A percentile compares a stretch with the other conserved stretches of the same genome.
These are phyloP conservation scores for Tetrapisispora namnaoensis DNA, from an alignment of 805 yeast species.

Conservation along the genomic window DNA sequence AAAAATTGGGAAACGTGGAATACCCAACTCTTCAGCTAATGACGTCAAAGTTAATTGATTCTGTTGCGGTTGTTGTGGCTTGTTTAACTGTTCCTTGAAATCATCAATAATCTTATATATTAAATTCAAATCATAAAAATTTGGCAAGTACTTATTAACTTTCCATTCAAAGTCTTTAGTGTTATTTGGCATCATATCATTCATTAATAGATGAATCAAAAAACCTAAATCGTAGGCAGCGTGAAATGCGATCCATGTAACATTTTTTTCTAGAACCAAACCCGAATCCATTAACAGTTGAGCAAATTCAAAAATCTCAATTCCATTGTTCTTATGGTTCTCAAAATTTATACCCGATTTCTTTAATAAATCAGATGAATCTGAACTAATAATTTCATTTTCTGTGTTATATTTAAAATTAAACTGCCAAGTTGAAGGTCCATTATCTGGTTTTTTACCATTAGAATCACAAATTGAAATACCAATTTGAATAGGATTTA, in stretches of 20 bases:
- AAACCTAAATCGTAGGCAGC: slow-evolving; percentile 94
- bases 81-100: slow-evolving; percentile 17
- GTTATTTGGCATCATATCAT: slow-evolving; percentile 67
- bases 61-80: slow-evolving; percentile 9
- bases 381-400: slow-evolving; percentile 78
- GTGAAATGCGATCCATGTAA: slow-evolving; percentile 88
- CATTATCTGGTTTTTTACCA: slow-evolving; percentile 59
- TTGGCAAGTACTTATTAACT: slow-evolving; percentile 67
- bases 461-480: slow-evolving; percentile 59
- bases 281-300: slow-evolving; percentile 83
- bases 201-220: slow-evolving; percentile 63
- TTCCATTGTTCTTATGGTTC: slow-evolving; percentile 65
- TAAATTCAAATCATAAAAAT: slow-evolving; percentile 69
- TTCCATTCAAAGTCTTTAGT: slow-evolving; percentile 70
- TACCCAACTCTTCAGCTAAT: slow-evolving; percentile 60
- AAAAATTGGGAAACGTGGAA: slow-evolving; percentile 48
- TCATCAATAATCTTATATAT: slow-evolving; percentile 30
- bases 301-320: slow-evolving; percentile 70
- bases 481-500: slow-evolving; percentile 80
- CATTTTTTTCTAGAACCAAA: slow-evolving; percentile 50
- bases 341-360: slow-evolving; percentile 79
- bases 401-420: slow-evolving; percentile 75
- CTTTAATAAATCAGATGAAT: slow-evolving; percentile 66
- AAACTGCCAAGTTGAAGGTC: slow-evolving; percentile 89
- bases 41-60: slow-evolving; percentile 36